A percentile compares a stretch with the other conserved stretches of the same genome.
These are phyloP conservation scores for Multifurca ochricompacta DNA, from an alignment of 768 basidiomycete species.

Conservation along the genomic window DNA sequence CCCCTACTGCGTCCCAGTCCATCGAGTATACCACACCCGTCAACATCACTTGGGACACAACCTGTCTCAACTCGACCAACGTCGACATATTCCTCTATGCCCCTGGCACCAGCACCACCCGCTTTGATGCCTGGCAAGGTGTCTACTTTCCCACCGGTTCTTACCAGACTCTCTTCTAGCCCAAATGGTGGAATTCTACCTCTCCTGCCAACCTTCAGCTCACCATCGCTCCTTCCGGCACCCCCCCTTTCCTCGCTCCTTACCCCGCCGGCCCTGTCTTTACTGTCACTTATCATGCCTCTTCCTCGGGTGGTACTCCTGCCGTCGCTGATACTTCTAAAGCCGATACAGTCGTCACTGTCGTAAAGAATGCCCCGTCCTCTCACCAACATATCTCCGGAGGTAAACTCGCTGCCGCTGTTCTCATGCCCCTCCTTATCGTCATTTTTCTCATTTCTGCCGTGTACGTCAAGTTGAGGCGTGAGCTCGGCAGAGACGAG, in stretches of 20 bases:
- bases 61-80: slow-evolving; percentile 42
- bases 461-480: slow-evolving; percentile 46
- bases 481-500: slow-evolving; percentile 42
- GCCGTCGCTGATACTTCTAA: slow-evolving; percentile 36
- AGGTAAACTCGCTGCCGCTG: slow-evolving; percentile 59
- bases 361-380: slow-evolving; percentile 31
- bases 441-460: slow-evolving; percentile 36
- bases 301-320: slow-evolving; percentile 36
- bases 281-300: slow-evolving; percentile 48
- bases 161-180: slow-evolving; percentile 43
- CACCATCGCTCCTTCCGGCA: slow-evolving; percentile 43
- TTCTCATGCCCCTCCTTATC: slow-evolving; percentile 55
- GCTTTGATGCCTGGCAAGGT: slow-evolving; percentile 50
- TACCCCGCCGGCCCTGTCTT: slow-evolving; percentile 65
- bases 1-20: slow-evolving; percentile 40
- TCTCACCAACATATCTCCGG: slow-evolving; percentile 29
- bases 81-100: slow-evolving; percentile 68
- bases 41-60: slow-evolving; percentile 55
- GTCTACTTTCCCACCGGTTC: slow-evolving; percentile 43
- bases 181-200: slow-evolving; percentile 68
- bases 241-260: slow-evolving; percentile 42
- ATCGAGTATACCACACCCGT: slow-evolving; percentile 44
- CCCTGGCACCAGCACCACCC: slow-evolving; percentile 34
- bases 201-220: slow-evolving; percentile 45
- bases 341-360: slow-evolving; percentile 35